Conservation (phyloP, 768 basidiomycete species). For the Sarcodon sp. region DNA sequence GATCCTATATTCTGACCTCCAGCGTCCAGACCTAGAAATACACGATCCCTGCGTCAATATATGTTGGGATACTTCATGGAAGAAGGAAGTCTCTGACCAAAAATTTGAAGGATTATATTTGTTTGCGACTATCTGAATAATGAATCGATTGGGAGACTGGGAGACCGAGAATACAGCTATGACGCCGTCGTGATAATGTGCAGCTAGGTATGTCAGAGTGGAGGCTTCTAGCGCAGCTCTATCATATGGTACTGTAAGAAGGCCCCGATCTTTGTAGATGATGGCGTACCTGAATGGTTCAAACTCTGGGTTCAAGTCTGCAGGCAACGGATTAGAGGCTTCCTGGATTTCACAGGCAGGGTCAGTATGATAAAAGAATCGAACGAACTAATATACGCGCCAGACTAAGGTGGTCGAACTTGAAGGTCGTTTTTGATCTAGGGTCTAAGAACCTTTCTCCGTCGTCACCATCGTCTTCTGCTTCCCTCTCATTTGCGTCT, state of each 20-base stretch:
- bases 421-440: constrained; percentile 62
- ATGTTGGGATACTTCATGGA: no score
- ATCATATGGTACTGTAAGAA: constrained; percentile 1
- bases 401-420: constrained; percentile 76
- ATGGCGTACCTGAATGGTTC: constrained; percentile 67
- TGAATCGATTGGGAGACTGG: constrained; percentile 33
- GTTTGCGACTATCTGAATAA: constrained; percentile 83
- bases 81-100: constrained; percentile 42
- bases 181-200: constrained; percentile 80
- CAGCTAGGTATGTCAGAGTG: constrained; percentile 50
- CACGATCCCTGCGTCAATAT: background rate
- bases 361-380: background rate
- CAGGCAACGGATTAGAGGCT: constrained; percentile 57
- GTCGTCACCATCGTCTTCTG: constrained; percentile 24
- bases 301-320: constrained; percentile 46
- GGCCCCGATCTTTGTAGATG: background rate
- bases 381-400: constrained; percentile 28
- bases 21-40: constrained; percentile 76
- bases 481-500: constrained; percentile 1
- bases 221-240: constrained; percentile 65
- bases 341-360: constrained; percentile 31
- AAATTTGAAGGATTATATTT: constrained; percentile 91
- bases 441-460: constrained; percentile 78
- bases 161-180: constrained; percentile 54
- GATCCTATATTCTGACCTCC: constrained; percentile 80